Percentiles rank a stretch among this genome's conserved stretches.
phyloP scores from a whole-genome alignment of 805 yeast genomes.

The Yamadazyma olivae region DNA sequence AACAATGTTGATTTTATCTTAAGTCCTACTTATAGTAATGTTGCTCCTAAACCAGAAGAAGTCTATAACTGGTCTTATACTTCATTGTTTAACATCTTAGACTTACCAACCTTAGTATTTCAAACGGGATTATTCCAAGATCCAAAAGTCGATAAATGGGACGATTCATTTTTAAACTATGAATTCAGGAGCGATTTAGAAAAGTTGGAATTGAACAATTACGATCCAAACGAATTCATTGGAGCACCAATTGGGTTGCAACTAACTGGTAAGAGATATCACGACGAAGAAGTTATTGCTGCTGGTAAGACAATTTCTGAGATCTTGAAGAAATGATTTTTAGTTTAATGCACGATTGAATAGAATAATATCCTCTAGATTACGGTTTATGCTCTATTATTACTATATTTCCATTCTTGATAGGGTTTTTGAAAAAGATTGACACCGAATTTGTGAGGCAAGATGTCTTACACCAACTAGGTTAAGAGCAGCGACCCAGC shows the following conservation, averaged over 20 bases:
- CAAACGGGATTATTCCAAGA: slow-evolving; percentile 64
- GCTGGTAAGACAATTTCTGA: slow-evolving; percentile 28
- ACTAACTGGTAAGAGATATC: slow-evolving; percentile 50
- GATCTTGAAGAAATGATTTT: too few species aligned
- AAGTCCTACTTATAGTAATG: slow-evolving; percentile 65
- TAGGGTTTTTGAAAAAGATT: too few species aligned
- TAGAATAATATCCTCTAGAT: too few species aligned
- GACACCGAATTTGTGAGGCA: too few species aligned
- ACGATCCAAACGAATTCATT: slow-evolving; percentile 43
- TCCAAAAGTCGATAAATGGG: slow-evolving; percentile 50
- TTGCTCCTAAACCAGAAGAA: slow-evolving; percentile 63
- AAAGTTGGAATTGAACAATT: slow-evolving; percentile 44
- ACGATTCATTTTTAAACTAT: slow-evolving; percentile 26
- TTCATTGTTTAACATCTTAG: slow-evolving; percentile 67
- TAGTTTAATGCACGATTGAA: too few species aligned
- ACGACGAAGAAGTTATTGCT: slow-evolving; percentile 55
- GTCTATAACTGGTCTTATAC: slow-evolving; percentile 81
- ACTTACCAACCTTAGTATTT: slow-evolving; percentile 62
- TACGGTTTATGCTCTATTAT: too few species aligned
- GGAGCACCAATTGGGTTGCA: slow-evolving; percentile 58
- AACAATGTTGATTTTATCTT: slow-evolving; percentile 62
- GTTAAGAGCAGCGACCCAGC: too few species aligned
- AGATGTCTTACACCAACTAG: too few species aligned
- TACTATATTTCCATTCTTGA: too few species aligned
- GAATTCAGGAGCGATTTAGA: slow-evolving; percentile 45